Base-by-base conservation (phyloP, 371 early-diverging fungal genomes). In the Umbelopsis sp. region DNA sequence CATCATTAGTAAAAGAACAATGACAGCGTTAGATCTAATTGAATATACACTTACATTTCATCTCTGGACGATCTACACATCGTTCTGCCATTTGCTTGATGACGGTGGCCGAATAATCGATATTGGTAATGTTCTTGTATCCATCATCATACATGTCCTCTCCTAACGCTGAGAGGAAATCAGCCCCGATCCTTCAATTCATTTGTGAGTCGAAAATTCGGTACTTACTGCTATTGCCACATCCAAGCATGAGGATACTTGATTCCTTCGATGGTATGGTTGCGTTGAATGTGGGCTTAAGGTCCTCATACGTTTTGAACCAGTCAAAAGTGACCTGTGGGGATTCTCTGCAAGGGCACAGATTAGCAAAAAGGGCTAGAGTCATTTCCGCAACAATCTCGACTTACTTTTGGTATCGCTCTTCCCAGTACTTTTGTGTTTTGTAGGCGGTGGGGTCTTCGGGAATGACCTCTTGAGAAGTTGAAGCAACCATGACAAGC, bases 101-200 rank as follows among this genome's bases (percentile, higher is more conserved):
- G 6, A 94, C 95, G 8, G 82, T 83, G 22, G 79, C 80, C 41
- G 94, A 91, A 74, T 90, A 96, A 74, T 96, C 96, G 20, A 95
- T 86, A 69, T 95, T 94, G 57, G 85, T 80, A 62, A 93, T 91
- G 72, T 88, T 80, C 62, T 86, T 82, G 70, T 91, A 95, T 29
- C 95, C 93, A 53, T 86, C 92, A 62, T 84, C 76, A 76, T 92
- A 93, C 93, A 93, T 92, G 67, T 93, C 93, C 69, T 90, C 89
- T 22, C 92, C 91, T 12, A 93, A 76, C 50, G 91, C 88, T 88
- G 66, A 45, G 6, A 35, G 57, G 2, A 41, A 52, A 46, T 16
- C 69, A 12, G 32, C 37, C 6, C 46, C 45, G 48, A 52, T 4
- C 44, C 22, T 22, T 22, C 25, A 44, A 35, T 29, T 24, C 9